A percentile compares a stretch with the other conserved stretches of the same genome.
phyloP scores from a whole-genome alignment of 179 eudicot genomes.

The Beta corolliflora region DNA sequence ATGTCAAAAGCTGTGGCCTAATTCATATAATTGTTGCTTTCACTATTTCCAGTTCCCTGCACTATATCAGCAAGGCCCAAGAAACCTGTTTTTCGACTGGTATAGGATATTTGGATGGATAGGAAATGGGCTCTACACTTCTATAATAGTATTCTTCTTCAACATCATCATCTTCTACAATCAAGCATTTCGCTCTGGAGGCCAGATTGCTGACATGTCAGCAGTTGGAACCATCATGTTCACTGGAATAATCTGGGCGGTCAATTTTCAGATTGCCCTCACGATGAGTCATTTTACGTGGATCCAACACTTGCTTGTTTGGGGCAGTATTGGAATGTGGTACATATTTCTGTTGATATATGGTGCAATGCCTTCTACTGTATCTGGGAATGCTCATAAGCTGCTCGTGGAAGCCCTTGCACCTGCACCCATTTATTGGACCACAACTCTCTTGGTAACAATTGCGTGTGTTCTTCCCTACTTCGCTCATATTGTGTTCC shows the following conservation, averaged over 20 bases:
- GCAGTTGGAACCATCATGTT: constrained; percentile 89
- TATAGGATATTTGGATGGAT: constrained; percentile 90
- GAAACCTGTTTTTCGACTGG: constrained; percentile 96
- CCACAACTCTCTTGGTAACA: constrained; percentile 65
- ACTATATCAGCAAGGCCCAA: constrained; percentile 95
- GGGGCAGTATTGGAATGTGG: constrained; percentile 85
- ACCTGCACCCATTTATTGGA: constrained; percentile 84
- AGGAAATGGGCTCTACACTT: constrained; percentile 84
- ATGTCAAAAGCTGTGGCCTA: neutral
- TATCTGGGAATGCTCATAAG: constrained; percentile 51
- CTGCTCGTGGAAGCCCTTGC: constrained; percentile 75
- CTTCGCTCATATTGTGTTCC: constrained; percentile 74
- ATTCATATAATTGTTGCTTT: neutral
- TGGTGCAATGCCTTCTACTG: constrained; percentile 50
- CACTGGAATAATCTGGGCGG: constrained; percentile 86
- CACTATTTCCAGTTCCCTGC: constrained; percentile 80
- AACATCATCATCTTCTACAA: constrained; percentile 68
- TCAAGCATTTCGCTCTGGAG: constrained; percentile 69
- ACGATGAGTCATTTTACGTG: constrained; percentile 97
- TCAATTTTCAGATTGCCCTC: constrained; percentile 87
- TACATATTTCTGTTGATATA: constrained; percentile 78
- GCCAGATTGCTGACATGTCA: constrained; percentile 88
- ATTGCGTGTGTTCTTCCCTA: constrained; percentile 71
- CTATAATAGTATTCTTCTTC: constrained; percentile 75
- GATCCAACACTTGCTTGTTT: constrained; percentile 81